These are phyloP conservation scores for Clonostachys solani DNA, from an alignment of 2,329 filamentous ascomycete genomes.

Conservation along the genomic window DNA sequence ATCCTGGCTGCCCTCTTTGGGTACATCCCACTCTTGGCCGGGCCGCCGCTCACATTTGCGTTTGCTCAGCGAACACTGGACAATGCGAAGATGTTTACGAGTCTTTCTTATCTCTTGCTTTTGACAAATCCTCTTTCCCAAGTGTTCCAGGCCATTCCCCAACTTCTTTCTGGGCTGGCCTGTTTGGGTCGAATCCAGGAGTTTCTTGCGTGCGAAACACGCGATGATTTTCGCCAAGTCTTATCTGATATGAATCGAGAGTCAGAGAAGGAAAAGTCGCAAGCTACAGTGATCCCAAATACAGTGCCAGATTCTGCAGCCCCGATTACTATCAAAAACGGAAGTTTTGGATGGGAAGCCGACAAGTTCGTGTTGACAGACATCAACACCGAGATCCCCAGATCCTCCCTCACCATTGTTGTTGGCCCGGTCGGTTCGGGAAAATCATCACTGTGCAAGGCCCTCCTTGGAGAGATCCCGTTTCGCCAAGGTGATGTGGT, in stretches of 20 bases:
- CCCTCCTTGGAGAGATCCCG: constrained; percentile 22
- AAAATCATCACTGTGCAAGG: constrained; percentile 29
- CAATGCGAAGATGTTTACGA: constrained; percentile 3
- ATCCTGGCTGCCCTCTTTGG: constrained; percentile 10
- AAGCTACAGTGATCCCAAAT: no score
- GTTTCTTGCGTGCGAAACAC: background rate
- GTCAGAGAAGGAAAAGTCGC: no score
- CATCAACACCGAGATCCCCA: constrained; percentile 10
- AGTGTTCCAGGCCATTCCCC: constrained; percentile 3
- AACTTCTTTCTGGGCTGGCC: constrained; percentile 1
- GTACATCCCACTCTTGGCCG: constrained; percentile 21
- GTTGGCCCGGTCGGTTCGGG: constrained; percentile 28
- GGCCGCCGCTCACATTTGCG: constrained; percentile 15
- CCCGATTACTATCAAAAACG: constrained; percentile 1
- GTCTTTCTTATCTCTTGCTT: constrained; percentile 1
- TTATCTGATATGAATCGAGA: background rate
- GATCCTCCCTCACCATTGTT: constrained; percentile 20
- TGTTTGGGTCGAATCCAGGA: constrained; percentile 4
- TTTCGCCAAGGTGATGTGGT: constrained; percentile 8
- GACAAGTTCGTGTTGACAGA: constrained; percentile 9
- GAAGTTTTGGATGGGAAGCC: constrained; percentile 15
- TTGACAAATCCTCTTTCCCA: background rate
- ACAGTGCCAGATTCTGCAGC: no score
- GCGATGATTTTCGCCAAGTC: background rate
- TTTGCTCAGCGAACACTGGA: constrained; percentile 8